These are phyloP conservation scores for Pichia sp. DNA, from an alignment of 1,139 yeast genomes.

Conservation along the genomic window DNA sequence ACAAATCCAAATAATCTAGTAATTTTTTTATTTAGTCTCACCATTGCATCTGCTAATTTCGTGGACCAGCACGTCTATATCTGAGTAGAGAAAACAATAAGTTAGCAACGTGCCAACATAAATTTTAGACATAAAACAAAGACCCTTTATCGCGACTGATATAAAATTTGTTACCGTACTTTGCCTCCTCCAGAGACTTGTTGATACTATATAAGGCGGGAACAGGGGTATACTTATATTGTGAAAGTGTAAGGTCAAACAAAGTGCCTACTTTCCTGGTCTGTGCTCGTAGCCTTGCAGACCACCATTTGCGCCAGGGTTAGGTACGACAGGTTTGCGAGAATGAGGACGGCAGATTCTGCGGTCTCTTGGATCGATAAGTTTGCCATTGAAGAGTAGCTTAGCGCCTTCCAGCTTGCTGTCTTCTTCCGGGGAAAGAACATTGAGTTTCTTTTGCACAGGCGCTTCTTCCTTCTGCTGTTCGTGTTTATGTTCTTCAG, in stretches of 20 bases:
- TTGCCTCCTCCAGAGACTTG: neutral
- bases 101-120: too few species aligned
- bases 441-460: neutral
- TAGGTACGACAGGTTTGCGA: neutral
- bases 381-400: constrained; percentile 9
- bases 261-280: neutral
- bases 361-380: constrained; percentile 9
- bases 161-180: too few species aligned
- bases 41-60: too few species aligned
- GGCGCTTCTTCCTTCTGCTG: too few species aligned
- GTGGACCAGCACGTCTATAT: too few species aligned
- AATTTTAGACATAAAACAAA: too few species aligned
- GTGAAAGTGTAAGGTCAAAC: too few species aligned
- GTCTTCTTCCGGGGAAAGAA: neutral
- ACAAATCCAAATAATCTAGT: neutral
- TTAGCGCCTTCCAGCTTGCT: constrained; percentile 9
- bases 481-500: too few species aligned
- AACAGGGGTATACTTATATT: neutral
- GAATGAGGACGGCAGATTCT: constrained; percentile 11
- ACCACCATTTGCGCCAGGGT: neutral
- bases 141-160: too few species aligned
- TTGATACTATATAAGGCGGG: too few species aligned
- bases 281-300: neutral
- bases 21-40: neutral
- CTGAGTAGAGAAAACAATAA: too few species aligned